phyloP scores from a whole-genome alignment of 805 yeast species.

The Spathaspora hagerdaliae region DNA sequence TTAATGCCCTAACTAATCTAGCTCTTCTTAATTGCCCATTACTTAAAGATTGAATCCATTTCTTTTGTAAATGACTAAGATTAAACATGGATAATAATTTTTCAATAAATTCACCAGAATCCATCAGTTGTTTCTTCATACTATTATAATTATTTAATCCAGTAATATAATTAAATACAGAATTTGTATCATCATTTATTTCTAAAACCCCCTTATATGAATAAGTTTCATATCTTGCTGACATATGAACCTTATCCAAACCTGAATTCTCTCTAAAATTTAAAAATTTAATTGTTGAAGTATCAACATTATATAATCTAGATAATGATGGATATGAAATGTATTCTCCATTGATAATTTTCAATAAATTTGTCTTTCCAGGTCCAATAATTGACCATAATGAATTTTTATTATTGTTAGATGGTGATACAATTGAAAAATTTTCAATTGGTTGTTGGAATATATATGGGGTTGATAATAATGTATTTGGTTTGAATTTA shows the following conservation, averaged over 20 bases:
- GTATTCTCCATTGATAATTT: constrained; percentile 52
- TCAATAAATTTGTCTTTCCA: constrained; percentile 50
- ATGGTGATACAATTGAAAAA: constrained; percentile 20
- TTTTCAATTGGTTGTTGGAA: constrained; percentile 23
- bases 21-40: constrained; percentile 95
- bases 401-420: constrained; percentile 11
- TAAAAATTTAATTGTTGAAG: constrained; percentile 28
- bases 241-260: constrained; percentile 58
- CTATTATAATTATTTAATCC: constrained; percentile 51
- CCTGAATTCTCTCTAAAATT: constrained; percentile 35
- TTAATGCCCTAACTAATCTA: constrained; percentile 70
- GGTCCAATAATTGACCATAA: constrained; percentile 38
- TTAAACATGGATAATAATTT: constrained; percentile 47
- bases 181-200: constrained; percentile 59
- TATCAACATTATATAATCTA: constrained; percentile 35
- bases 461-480: constrained; percentile 7
- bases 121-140: constrained; percentile 8
- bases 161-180: constrained; percentile 51
- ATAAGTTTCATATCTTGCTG: constrained; percentile 85
- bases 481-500: constrained; percentile 13
- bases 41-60: constrained; percentile 84
- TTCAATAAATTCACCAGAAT: constrained; percentile 27
- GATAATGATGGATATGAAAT: constrained; percentile 49
- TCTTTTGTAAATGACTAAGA: constrained; percentile 52
- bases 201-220: constrained; percentile 60